These are phyloP conservation scores for Tricholoma hemisulphureum DNA, from an alignment of 768 basidiomycete genomes.

Conservation along the genomic window DNA sequence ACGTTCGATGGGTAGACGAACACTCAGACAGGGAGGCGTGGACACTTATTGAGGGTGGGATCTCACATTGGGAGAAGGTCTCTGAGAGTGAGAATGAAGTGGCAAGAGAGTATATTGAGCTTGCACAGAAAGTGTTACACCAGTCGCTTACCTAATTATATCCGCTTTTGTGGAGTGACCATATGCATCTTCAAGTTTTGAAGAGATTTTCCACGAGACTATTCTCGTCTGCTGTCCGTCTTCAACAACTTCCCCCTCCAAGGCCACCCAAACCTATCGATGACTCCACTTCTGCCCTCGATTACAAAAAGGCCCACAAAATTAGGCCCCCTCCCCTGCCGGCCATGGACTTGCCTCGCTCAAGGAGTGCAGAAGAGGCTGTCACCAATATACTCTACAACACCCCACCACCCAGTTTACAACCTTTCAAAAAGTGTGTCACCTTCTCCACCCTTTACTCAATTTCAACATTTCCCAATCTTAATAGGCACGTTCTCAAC, in stretches of 20 bases:
- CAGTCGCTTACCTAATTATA: constrained; percentile 26
- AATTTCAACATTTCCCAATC: constrained; percentile 6
- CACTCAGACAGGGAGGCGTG: constrained; percentile 79
- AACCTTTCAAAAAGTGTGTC: constrained; percentile 88
- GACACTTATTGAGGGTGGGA: constrained; percentile 75
- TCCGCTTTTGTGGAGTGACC: not conserved
- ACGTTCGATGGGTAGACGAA: constrained; percentile 94
- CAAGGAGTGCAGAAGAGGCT: constrained; percentile 88
- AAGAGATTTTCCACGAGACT: constrained; percentile 31
- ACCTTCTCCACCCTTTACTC: not conserved
- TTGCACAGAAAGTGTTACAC: constrained; percentile 67
- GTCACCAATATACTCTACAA: constrained; percentile 98
- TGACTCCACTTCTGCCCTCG: constrained; percentile 92
- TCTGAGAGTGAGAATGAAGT: constrained; percentile 49
- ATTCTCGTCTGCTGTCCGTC: constrained; percentile 36
- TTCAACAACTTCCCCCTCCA: constrained; percentile 37
- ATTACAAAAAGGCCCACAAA: constrained; percentile 79
- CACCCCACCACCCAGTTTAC: constrained; percentile 85
- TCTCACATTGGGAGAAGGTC: constrained; percentile 76
- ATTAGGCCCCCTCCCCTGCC: constrained; percentile 82
- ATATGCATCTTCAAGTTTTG: no score
- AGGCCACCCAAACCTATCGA: constrained; percentile 79
- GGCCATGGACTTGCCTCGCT: constrained; percentile 77
- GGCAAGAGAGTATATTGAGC: constrained; percentile 60
- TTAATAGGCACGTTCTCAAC: constrained; percentile 91